Conservation (phyloP, 176 grass and related monocot species). For the Triticum turgidum region DNA sequence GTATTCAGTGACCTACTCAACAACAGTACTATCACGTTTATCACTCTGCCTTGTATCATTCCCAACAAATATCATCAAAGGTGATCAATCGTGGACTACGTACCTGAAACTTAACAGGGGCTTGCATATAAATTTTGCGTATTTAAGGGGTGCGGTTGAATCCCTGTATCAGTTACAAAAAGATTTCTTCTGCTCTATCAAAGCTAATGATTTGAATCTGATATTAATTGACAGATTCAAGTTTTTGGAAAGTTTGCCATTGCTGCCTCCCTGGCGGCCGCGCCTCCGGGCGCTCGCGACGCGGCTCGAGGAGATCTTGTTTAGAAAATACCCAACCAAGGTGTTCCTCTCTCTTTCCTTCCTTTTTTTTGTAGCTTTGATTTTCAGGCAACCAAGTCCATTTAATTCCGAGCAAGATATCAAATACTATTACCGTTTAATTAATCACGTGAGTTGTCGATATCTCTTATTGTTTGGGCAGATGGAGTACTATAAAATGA, state of each 20-base stretch:
- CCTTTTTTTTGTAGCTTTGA: background rate
- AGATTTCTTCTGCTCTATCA: no score
- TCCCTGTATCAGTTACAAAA: background rate
- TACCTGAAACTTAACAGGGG: background rate
- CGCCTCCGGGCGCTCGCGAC: conserved; percentile 30
- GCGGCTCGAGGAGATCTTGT: conserved; percentile 54
- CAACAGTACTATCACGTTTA: background rate
- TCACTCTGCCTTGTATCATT: conserved; percentile 2
- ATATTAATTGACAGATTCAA: conserved; percentile 21
- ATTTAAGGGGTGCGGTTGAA: background rate
- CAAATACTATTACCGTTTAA: conserved; percentile 12
- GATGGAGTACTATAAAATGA: conserved; percentile 66
- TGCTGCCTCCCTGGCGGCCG: conserved; percentile 5
- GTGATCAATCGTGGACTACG: background rate
- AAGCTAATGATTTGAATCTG: background rate
- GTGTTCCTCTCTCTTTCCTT: conserved; percentile 29
- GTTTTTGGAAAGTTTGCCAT: conserved; percentile 24
- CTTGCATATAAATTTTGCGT: background rate
- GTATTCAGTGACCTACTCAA: background rate
- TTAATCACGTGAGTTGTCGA: conserved; percentile 1
- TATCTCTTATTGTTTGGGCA: conserved; percentile 41
- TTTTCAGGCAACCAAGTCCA: conserved; percentile 8
- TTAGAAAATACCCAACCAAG: conserved; percentile 52
- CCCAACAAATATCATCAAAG: background rate
- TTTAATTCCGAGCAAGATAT: background rate